Base-by-base conservation (phyloP, 2,329 filamentous ascomycete genomes). In the Colletotrichum agaves region DNA sequence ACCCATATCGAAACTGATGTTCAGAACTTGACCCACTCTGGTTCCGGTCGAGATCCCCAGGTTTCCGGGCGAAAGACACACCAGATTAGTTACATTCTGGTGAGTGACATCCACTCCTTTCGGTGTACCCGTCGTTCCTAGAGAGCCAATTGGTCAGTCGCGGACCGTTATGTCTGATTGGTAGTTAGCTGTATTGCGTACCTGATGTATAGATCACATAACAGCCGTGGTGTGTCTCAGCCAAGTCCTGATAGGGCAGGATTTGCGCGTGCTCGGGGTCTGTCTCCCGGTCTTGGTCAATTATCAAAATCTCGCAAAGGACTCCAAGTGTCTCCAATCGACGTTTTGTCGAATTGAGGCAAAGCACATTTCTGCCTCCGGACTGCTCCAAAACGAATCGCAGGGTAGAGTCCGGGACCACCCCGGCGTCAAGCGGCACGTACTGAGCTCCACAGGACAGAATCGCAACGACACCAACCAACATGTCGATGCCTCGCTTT, bases 1-100 rank as follows among this genome's bases (percentile, higher is more conserved):
- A 87, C 86, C 84, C 86, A 89, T 88, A 69, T 89, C 87, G 69
- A 89, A 89, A 55, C 84, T 85, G 44, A 89, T 83, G 67, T 85
- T 88, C 44, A 89, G 78, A 3, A 88, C 78, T 62, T 87, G 85
- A 2, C 82, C 85, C 5, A 89, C 86, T 11, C 81, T 80, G 5
- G 80, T 83, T 11, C 86, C 86, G 2, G 78, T 73, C 11, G 71
- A 75, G 55, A 89, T 84, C 3, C 82, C 82, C 21, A 89, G 73
- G 60, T 81, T 82, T 3, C 50, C 60, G n/a, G 43, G 65, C 12
- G 44, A 60, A 7, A 21, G 46, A 46, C 41, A 56, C 15, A 55
- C 49, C 23, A 52, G 43, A 37, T 68, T 71, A 19, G 68, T 70
- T 21, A 69, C 69, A 33, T 67, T 63, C 10, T 52, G 57, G 37